Evolutionary conservation across 352 stramenopile species (phyloP).

Genomic region (Phytophthora fragariaefolia): DNA sequence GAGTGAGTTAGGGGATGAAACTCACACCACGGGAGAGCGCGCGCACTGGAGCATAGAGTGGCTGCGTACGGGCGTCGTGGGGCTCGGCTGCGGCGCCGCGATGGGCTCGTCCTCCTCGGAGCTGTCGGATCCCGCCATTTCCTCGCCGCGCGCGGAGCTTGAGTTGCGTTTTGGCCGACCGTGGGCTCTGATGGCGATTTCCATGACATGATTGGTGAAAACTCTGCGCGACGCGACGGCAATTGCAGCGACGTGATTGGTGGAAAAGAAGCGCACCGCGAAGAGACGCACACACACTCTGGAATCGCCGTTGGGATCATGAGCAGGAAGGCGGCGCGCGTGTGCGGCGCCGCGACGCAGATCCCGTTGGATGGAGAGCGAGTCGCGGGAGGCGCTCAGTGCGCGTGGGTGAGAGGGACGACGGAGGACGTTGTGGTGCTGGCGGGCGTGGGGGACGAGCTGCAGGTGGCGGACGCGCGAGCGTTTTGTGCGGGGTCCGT

Average conservation of each 20-base stretch:
- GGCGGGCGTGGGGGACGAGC: neutral
- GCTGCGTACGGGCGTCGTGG: constrained; percentile 17
- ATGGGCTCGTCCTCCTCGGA: constrained; percentile 90
- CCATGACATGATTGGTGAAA: too few species aligned
- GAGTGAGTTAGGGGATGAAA: neutral
- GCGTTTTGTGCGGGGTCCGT: constrained; percentile 21
- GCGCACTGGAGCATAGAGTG: neutral
- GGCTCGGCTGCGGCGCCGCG: constrained; percentile 19
- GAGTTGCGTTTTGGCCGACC: too few species aligned
- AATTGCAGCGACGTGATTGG: constrained; percentile 19
- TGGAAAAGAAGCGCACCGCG: constrained; percentile 6
- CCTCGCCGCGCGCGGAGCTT: too few species aligned
- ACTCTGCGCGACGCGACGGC: too few species aligned
- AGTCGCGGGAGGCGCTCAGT: neutral
- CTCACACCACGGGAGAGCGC: constrained; percentile 3
- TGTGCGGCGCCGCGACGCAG: constrained; percentile 12
- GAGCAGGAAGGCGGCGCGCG: constrained; percentile 5
- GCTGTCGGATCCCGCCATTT: constrained; percentile 68
- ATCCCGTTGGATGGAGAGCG: constrained; percentile 17
- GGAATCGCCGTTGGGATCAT: constrained; percentile 3
- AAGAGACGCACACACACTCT: constrained; percentile 22
- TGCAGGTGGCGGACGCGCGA: constrained; percentile 19
- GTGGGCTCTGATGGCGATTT: too few species aligned
- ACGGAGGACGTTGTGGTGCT: constrained; percentile 13
- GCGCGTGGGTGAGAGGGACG: constrained; percentile 7